Base-by-base conservation (phyloP, 2,329 filamentous ascomycete species). In the Hypoxylon sp. region DNA sequence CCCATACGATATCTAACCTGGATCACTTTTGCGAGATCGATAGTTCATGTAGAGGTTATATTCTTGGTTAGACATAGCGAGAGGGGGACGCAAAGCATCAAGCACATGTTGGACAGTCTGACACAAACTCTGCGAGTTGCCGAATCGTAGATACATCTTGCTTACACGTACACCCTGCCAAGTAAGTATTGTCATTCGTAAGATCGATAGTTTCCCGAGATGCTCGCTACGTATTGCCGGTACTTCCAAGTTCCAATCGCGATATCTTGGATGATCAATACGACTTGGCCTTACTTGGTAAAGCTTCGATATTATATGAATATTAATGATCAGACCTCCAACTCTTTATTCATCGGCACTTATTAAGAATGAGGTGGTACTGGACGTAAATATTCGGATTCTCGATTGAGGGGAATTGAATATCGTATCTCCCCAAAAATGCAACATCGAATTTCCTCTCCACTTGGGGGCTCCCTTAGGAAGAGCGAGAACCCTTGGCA, bases 161-260 rank as follows among this genome's bases (percentile, higher is more conserved):
- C 49, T 12, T 40, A 55, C 19, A 45, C 23, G 23, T 35, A 44
- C 30, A 31, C 41, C 20, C 21, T 17, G n/a, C n/a, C n/a, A n/a
- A n/a, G n/a, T n/a, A n/a, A n/a, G 26, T 50, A 52, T 35, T 26
- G 47, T 25, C 29, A 41, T 38, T 41, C 48, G 51, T 50, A 48
- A 58, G 51, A 55, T 55, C 42, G 38, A 55, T 57, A 51, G 50
- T 55, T 41, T 38, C 35, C 34, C 23, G 45, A 42, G 16, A 45
- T 16, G 11, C 36, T 55, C 41, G 46, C 46, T 51, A 55, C 43
- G 38, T 51, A 25, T 45, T 55, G 47, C 47, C 38, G 16, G 30
- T 25, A 16, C n/a, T 45, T 46, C n/a, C n/a, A n/a, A n/a, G n/a
- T 12, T 38, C 21, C 19, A 23, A 23, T 45, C 36, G 19, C 26